Evolutionary conservation across 768 basidiomycete genomes (phyloP), one percentile per base, ranked within the genome.

Genomic region (Tylopilus plumbeoviolaceoides): DNA sequence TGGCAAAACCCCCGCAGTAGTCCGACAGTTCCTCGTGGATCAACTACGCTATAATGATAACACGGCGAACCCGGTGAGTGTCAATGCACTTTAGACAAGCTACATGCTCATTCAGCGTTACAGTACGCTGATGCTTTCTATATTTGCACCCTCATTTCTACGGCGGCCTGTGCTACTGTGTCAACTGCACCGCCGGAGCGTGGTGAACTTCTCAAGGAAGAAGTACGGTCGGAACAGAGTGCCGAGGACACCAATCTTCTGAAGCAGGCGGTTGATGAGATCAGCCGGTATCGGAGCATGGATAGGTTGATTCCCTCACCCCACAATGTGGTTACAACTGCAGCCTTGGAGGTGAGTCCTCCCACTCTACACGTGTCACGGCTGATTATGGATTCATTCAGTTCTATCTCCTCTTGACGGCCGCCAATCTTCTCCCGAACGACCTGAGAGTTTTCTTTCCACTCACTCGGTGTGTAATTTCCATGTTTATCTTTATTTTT

Each of bases 31-130:
- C 63, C 75, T 98, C 28, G 85, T 95, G 56, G 94, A 97, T 65
- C 87, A 95, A 57, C 75, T 98, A n/a, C 83, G 87, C 11, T 92
- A 91, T 67, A 98, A 98, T 65, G 95, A 98, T 68, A 98, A 98
- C 67, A 91, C 93, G 4, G 80, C 84, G 18, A 97, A 95, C 66
- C 77, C 81, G 39, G 94, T 95, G 58, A 64, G 91, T 70, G 21
- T 33, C 43, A 47, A 9, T 44, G 21, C 38, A 42, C 28, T 44
- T 3, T 21, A 47, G 18, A 47, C n/a, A 17, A 44, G 20, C 20
- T 23, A 36, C 8, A 46, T 14, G n/a, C 50, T 64, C 31, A 52
- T 38, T 44, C 14, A 30, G 39, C 41, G 4, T 33, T 44, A 50
- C 41, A 95, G 93, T 95, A 85, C 64, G 89, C 92, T 42, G 97